Percentiles rank a stretch among this genome's conserved stretches.
Evolutionary conservation across 2,329 filamentous ascomycete genomes (phyloP).

Genomic region (Ceratocystis papillata): DNA sequence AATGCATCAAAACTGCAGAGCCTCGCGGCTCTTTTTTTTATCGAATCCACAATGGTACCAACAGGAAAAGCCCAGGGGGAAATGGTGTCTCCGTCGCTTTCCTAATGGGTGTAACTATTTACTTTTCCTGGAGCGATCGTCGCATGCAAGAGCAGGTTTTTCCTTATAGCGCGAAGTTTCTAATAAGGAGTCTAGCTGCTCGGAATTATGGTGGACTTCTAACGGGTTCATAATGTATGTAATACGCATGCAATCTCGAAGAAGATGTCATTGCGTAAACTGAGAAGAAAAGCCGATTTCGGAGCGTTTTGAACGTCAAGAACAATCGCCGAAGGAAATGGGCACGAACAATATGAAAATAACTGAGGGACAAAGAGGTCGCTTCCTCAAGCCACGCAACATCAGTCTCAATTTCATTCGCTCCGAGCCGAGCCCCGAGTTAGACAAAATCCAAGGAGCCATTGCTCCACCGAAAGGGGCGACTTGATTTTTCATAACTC

Average conservation of each 20-base stretch:
- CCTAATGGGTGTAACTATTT: not conserved
- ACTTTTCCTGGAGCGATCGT: not conserved
- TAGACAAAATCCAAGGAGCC: not conserved
- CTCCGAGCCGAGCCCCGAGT: constrained; percentile 13
- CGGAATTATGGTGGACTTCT: no score
- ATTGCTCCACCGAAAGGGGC: not conserved
- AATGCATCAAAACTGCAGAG: not conserved
- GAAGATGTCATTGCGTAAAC: not conserved
- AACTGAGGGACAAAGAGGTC: not conserved
- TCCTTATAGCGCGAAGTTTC: not conserved
- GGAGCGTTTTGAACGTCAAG: not conserved
- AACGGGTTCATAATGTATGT: no score
- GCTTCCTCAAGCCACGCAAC: not conserved
- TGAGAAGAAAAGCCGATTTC: not conserved
- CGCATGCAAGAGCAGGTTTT: no score
- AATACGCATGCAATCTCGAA: not conserved
- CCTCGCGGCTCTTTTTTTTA: not conserved
- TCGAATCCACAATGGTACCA: not conserved
- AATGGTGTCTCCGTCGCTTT: no score
- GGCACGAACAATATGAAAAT: not conserved
- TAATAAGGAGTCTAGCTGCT: not conserved
- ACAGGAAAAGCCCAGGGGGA: no score
- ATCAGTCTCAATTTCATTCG: not conserved
- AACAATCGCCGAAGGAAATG: not conserved
- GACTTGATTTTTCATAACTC: constrained; percentile 4